Base-by-base conservation (phyloP, 2,329 filamentous ascomycete genomes). In the Setomelanomma holmii region DNA sequence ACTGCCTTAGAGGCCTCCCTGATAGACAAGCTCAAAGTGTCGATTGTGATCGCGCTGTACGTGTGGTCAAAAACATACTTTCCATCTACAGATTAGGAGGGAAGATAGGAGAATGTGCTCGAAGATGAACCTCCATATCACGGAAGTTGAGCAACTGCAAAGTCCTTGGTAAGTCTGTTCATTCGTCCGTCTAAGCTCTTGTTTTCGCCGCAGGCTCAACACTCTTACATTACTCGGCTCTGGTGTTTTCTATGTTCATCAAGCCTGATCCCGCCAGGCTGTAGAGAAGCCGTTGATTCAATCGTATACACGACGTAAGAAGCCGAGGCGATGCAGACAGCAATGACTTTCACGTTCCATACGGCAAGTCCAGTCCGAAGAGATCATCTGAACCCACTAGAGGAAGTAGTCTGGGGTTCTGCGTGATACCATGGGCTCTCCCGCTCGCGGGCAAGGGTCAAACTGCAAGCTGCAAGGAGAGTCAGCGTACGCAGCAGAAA, bases 401-500 rank as follows among this genome's bases (percentile, higher is more conserved):
- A 98, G 89, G 90, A 99, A 99, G 84, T 99, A 99, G 78, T 99
- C 93, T 50, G 93, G 93, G 60, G 95, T 99, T 83, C 95, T 89
- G 74, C 80, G 78, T 40, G 95, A 98, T 61, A 99, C 95, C 95
- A 98, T 98, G 20, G 95, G 95, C 77, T 99, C 95, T 67, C 95
- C 95, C 64, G 95, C 93, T 78, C 95, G 87, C 51, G 95, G 95
- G 84, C 95, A 98, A 49, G 95, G 95, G 75, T 99, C 95, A 77
- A 98, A 99, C 88, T 99, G 95, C 79, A 99, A 81, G 89, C 95
- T 99, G 69, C 53, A 22, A n/a, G 27, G 11, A 20, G 21, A 42
- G 62, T 74, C 53, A 75, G 67, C 55, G 40, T 24, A 6, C 5
- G 17, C 4, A 10, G 24, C 36, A 5, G n/a, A 22, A 12, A 11